phyloP scores from a whole-genome alignment of 495 filamentous ascomycete genomes.

The Neurospora sp. region DNA sequence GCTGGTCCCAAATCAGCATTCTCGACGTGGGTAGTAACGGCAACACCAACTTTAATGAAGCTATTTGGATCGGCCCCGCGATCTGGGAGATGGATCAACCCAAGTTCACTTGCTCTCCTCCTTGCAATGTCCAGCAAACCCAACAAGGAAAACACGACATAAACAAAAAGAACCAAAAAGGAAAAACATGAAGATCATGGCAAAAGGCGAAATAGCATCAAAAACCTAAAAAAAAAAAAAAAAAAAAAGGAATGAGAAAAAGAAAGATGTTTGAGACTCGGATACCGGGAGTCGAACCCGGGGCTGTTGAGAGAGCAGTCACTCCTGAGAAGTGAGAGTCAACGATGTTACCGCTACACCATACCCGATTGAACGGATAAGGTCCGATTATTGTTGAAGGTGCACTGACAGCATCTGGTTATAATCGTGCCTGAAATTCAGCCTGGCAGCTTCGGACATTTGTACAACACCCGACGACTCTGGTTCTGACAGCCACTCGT shows the following conservation, averaged over 20 bases:
- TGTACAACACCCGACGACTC: not conserved
- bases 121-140: too few relatives aligned
- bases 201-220: not conserved
- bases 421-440: not conserved
- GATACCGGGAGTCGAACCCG: not conserved
- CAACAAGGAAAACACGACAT: not conserved
- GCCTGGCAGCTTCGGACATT: not conserved
- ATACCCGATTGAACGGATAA: not conserved
- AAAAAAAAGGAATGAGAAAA: not conserved
- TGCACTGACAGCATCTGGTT: accelerated
- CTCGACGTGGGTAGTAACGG: too few relatives aligned
- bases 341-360: not conserved
- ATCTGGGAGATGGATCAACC: too few relatives aligned
- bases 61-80: too few relatives aligned
- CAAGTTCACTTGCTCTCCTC: too few relatives aligned
- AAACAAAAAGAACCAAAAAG: not conserved
- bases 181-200: not conserved
- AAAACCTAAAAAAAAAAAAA: not conserved
- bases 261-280: not conserved
- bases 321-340: not conserved
- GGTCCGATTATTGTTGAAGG: not conserved
- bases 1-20: too few relatives aligned
- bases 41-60: too few relatives aligned
- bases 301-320: not conserved
- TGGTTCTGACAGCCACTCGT: not conserved